These are phyloP conservation scores for Aspergillus eucalypticola DNA, from an alignment of 2,329 filamentous ascomycete species.

Conservation along the genomic window DNA sequence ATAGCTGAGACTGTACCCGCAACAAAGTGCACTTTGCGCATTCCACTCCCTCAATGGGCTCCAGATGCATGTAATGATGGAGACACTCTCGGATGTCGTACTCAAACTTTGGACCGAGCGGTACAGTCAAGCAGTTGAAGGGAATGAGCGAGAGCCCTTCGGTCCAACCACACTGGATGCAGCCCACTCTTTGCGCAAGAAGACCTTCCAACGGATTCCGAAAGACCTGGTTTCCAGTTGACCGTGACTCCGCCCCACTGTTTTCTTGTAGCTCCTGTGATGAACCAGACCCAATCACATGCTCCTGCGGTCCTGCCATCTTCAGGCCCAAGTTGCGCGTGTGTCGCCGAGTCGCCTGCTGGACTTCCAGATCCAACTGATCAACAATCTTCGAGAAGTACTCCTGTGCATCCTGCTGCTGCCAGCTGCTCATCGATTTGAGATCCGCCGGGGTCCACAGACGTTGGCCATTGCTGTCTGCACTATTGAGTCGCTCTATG, in stretches of 20 bases:
- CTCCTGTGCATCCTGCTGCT: conserved; percentile 96
- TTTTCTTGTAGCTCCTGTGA: conserved; percentile 17
- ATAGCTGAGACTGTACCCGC: conserved; percentile 54
- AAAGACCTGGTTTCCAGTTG: conserved; percentile 31
- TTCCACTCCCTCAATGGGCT: conserved; percentile 84
- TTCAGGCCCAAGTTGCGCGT: conserved; percentile 47
- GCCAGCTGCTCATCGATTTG: conserved; percentile 92
- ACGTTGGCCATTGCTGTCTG: conserved; percentile 69
- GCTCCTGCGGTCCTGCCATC: conserved; percentile 36
- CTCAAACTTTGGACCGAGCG: conserved; percentile 65
- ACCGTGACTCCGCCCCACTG: conserved; percentile 16
- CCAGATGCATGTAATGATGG: conserved; percentile 80
- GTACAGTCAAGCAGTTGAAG: conserved; percentile 90
- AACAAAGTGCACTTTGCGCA: conserved; percentile 88
- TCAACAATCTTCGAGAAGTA: conserved; percentile 91
- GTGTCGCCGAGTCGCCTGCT: conserved; percentile 50
- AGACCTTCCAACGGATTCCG: conserved; percentile 85
- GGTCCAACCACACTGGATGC: conserved; percentile 79
- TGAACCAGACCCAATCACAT: conserved; percentile 30
- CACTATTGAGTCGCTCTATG: conserved; percentile 68
- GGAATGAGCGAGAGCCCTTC: conserved; percentile 87
- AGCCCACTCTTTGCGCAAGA: conserved; percentile 84
- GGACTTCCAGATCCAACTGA: conserved; percentile 76
- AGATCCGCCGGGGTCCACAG: conserved; percentile 80
- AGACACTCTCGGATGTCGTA: conserved; percentile 78